phyloP scores from a whole-genome alignment of 2,329 filamentous ascomycete species.

The Epichloe festucae region DNA sequence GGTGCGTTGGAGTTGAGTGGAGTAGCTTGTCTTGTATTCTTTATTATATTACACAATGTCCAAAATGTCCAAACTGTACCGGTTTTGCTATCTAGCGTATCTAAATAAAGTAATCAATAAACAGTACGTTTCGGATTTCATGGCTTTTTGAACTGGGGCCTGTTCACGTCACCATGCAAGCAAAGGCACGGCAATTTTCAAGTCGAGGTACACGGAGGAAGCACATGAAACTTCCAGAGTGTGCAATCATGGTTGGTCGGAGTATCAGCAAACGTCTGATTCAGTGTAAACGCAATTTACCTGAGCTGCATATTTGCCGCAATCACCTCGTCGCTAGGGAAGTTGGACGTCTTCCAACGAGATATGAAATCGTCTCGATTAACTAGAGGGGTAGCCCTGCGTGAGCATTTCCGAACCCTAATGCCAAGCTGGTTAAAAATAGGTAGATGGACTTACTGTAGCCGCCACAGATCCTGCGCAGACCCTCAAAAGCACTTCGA shows the following conservation, averaged over 20 bases:
- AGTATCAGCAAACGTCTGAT: background rate
- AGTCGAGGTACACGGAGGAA: too few relatives aligned
- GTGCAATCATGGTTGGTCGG: background rate
- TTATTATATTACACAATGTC: too few relatives aligned
- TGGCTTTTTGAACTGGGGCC: too few relatives aligned
- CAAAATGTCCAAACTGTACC: too few relatives aligned
- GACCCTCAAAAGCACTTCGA: slow-evolving; percentile 67
- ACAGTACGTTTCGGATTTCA: too few relatives aligned
- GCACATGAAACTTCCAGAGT: background rate
- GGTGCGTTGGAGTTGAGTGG: too few relatives aligned
- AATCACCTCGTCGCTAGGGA: slow-evolving; percentile 32
- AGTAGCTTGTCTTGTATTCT: too few relatives aligned
- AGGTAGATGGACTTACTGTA: slow-evolving; percentile 52
- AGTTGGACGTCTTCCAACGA: slow-evolving; percentile 60
- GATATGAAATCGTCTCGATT: slow-evolving; percentile 73
- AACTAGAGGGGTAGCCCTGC: slow-evolving; percentile 31
- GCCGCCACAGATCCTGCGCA: slow-evolving; percentile 77
- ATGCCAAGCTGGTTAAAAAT: background rate
- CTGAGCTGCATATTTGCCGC: slow-evolving; percentile 20
- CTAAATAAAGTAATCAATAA: too few relatives aligned
- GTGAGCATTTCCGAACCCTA: background rate
- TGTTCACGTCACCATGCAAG: too few relatives aligned
- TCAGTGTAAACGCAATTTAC: background rate
- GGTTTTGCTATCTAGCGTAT: too few relatives aligned
- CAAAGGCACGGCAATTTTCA: too few relatives aligned